These are phyloP conservation scores for Sordariomycetes sp. DNA, from an alignment of 2,329 filamentous ascomycete genomes.

Conservation along the genomic window DNA sequence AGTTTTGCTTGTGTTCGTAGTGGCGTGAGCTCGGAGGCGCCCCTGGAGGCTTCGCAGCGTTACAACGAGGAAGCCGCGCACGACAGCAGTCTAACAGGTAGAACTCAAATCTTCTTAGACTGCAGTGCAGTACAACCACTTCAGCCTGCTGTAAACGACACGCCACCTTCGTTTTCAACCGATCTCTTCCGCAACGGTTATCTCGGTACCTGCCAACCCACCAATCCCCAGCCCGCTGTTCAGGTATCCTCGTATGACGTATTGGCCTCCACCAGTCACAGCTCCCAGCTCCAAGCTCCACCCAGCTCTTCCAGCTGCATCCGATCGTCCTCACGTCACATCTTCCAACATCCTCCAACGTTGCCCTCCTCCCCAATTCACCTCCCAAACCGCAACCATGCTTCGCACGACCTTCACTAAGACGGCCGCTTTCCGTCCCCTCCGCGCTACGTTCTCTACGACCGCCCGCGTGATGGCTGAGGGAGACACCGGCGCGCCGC, in stretches of 20 bases:
- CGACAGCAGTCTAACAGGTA: no score
- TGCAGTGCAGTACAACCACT: no score
- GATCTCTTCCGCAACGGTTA: neutral
- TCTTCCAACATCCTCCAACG: neutral
- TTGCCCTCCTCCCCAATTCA: neutral
- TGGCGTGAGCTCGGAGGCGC: no score
- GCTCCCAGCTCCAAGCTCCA: conserved; percentile 1
- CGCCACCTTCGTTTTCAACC: no score
- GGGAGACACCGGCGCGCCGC: conserved; percentile 59
- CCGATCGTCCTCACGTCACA: neutral
- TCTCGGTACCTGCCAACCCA: neutral
- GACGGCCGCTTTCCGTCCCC: conserved; percentile 43
- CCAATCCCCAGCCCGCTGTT: neutral
- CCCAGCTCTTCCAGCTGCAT: neutral
- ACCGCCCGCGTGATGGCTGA: conserved; percentile 55
- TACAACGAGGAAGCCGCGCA: no score
- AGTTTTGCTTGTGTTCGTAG: no score
- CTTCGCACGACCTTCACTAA: conserved; percentile 55
- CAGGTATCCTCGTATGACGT: conserved; percentile 1
- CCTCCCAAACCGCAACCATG: conserved; percentile 35
- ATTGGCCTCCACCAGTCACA: neutral
- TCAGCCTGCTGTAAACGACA: no score
- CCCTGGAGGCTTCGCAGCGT: no score
- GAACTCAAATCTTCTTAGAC: no score
- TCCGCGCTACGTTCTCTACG: conserved; percentile 51